Base-by-base conservation (phyloP, 139 green algal genomes). In the Asterochloris sp. region DNA sequence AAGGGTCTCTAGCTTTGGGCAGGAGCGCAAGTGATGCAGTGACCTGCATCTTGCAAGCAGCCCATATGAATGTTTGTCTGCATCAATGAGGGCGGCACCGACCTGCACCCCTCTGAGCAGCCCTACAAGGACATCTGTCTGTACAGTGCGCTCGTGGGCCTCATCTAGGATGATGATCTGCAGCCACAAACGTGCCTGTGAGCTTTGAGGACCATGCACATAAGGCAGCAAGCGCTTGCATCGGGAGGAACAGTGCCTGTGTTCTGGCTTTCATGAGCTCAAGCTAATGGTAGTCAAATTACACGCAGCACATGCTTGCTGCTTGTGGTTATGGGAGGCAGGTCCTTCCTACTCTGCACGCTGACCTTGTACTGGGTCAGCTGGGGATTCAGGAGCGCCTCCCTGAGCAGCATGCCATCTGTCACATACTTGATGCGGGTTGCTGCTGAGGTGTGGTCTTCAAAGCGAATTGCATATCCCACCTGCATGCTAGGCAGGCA, bases 371-470 rank as follows among this genome's bases (percentile, higher is more conserved):
- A 98, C 23, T 87, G 78, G 0, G 62, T 75, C 17, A 99, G 92
- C 77, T 86, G 21, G 0, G 93, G 92, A 84, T 99, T 96, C 10
- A 93, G 24, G 63, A 99, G 86, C 13, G 94, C 93, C 84, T 99
- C 96, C 8, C 96, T 88, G 74, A 99, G 89, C 86, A 99, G 89
- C 94, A 99, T 96, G 29, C 97, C 97, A 80, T 99, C 96, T 14
- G 95, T 98, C 80, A 97, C 80, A 83, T 98, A 98, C 83, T 95
- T 96, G 74, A 97, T 95, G 27, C 83, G 62, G 0, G 93, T 97
- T 69, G 73, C 73, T 26, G 83, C 63, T 54, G 66, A 84, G 29
- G 85, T 94, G 66, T 82, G 83, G 84, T 98, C 94, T 84, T 97
- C 94, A 89, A 97, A 98, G 17, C 93, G 91, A 24, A 98, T 89